Base-by-base conservation (phyloP, 2,329 filamentous ascomycete genomes). In the Beauveria caledonica region DNA sequence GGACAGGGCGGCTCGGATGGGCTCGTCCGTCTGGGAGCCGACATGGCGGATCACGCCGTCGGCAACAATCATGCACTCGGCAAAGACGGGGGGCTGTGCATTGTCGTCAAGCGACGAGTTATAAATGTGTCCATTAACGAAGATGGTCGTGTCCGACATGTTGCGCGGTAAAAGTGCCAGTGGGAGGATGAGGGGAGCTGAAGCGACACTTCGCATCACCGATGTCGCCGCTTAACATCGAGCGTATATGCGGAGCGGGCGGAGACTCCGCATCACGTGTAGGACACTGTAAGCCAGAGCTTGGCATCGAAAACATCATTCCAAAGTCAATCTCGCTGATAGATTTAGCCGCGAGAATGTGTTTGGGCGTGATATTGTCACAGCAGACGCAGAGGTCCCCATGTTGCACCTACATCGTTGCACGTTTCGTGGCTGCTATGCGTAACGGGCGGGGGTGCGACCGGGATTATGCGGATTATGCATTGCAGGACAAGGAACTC, bases 11-110 rank as follows among this genome's bases (percentile, higher is more conserved):
- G 64, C 56, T 2, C 60, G 44, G 3, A 69, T 66, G 11, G 63
- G 61, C 0, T 59, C 44, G 54, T 73, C 68, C 0, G 66, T 62
- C 5, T 66, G 65, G 5, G 71, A 63, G 6, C 74, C 74, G 58
- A 76, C 66, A 29, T 72, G 68, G 13, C 68, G 64, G 57, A 76
- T 72, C 44, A 68, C 55, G 19, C 72, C 73, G 58, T 72, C 67
- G 58, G 68, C 64, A 39, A 76, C 65, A 44, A 74, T 67, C 66
- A 76, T 70, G 62, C 70, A 67, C 29, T 69, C 66, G 1, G 66
- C 68, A 61, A 73, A 73, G 27, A 64, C 65, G 5, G 69, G 70
- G 6, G 48, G n/a, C 29, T n/a, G 15, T 17, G 40, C 46, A 63
- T 45, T 64, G 58, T 48, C 23, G 23, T 57, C 51, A 5, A 54